A percentile compares a stretch with the other conserved stretches of the same genome.
phyloP scores from a whole-genome alignment of 495 filamentous ascomycete species.

The Delitschia confertaspora region DNA sequence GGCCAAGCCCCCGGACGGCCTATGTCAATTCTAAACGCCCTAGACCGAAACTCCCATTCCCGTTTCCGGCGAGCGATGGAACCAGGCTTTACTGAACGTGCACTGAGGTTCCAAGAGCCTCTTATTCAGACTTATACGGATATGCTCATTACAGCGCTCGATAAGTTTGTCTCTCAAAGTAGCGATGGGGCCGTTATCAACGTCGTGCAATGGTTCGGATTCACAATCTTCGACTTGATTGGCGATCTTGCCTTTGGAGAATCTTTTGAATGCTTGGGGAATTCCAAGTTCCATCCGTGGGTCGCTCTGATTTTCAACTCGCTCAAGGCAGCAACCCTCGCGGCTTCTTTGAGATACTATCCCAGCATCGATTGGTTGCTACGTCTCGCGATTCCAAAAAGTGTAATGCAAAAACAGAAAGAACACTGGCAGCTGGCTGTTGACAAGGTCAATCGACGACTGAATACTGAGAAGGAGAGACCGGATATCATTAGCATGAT shows the following conservation, averaged over 20 bases:
- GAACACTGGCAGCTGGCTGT: constrained; percentile 27
- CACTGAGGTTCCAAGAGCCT: constrained; percentile 31
- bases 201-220: constrained; percentile 32
- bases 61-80: constrained; percentile 28
- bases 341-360: constrained; percentile 26
- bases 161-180: constrained; percentile 13
- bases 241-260: constrained; percentile 35
- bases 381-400: constrained; percentile 24
- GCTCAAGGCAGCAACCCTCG: constrained; percentile 30
- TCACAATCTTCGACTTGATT: constrained; percentile 35
- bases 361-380: constrained; percentile 25
- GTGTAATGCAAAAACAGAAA: constrained; percentile 15
- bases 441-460: constrained; percentile 28
- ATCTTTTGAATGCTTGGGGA: constrained; percentile 31
- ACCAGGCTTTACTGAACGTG: constrained; percentile 31
- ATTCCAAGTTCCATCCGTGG: constrained; percentile 17
- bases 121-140: constrained; percentile 32
- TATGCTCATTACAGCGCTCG: constrained; percentile 27
- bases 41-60: constrained; percentile 29
- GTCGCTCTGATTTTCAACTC: constrained; percentile 29
- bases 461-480: constrained; percentile 24
- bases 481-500: constrained; percentile 33
- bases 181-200: constrained; percentile 24
- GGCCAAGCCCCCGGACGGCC: constrained; percentile 29
- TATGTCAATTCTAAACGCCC: constrained; percentile 32